Base-by-base conservation (phyloP, 768 basidiomycete species). In the Auricularia cornea region DNA sequence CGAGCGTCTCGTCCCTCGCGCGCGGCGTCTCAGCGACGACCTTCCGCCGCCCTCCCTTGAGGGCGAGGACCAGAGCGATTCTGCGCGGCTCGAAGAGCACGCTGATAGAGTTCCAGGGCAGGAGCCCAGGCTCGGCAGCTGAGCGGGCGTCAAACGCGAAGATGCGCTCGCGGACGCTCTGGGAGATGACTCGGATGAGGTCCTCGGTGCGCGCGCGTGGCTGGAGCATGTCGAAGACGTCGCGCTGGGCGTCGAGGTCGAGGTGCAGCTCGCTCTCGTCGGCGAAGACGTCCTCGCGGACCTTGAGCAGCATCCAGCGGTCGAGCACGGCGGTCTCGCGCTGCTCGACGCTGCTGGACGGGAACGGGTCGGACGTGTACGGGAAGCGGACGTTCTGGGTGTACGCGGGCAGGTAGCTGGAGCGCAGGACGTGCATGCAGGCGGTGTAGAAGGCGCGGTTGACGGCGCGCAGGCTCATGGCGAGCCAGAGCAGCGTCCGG, bases 311-410 rank as follows among this genome's bases (percentile, higher is more conserved):
- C 59, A 94, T 88, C 78, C 89, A 92, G 63, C 81, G 80, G 76
- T 94, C 92, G 26, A 94, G 81, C 20, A 88, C 80, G 62, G 76
- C 73, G 0, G 90, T 90, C 71, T 93, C 91, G 65, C 90, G 84
- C 69, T 92, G 90, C 26, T 57, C 54, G 28, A 26, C 54, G 12
- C 18, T 30, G 14, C 54, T 26, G 61, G 79, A 73, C 0, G 89
- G 90, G 74, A 92, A 93, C 0, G 91, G 90, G 67, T 94, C 89
- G 54, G 87, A 87, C 3, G 87, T 78, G 73, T 92, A 92, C 0
- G 88, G 88, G 0, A 78, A 70, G 29, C 85, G 83, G 65, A 94
- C 78, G 56, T 87, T 80, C 18, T 79, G 75, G 28, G 75, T 74
- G 70, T 93, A 94, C 0, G 82, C 76, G 5, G 84, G 82, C 51